These are phyloP conservation scores for Funneliformis geosporum DNA, from an alignment of 192 early-diverging fungal species.

Conservation along the genomic window DNA sequence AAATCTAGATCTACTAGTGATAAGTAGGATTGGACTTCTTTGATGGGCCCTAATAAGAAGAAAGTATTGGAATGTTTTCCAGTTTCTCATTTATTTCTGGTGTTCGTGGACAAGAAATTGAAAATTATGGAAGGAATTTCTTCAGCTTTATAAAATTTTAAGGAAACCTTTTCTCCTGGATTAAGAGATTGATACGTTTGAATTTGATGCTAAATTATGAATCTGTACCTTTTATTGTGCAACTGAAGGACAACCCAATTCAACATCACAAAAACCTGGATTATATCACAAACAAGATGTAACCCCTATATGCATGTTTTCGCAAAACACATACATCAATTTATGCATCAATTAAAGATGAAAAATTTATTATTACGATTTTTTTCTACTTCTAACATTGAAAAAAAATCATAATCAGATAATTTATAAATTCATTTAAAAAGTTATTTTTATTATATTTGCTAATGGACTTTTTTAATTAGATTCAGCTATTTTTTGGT, in stretches of 20 bases:
- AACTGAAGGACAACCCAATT: not conserved
- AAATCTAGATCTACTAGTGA: not conserved
- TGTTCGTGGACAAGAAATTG: no score
- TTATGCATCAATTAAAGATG: not conserved
- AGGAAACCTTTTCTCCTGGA: not conserved
- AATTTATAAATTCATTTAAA: not conserved
- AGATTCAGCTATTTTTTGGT: not conserved
- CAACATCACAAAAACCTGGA: not conserved
- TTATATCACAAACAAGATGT: not conserved
- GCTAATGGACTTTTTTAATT: not conserved
- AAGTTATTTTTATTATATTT: not conserved
- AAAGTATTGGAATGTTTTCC: no score
- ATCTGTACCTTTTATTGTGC: not conserved
- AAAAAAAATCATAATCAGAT: not conserved
- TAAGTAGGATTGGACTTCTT: not conserved
- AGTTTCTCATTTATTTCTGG: no score
- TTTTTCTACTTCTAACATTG: no score
- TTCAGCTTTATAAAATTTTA: not conserved
- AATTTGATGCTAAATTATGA: not conserved
- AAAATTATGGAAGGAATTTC: not conserved
- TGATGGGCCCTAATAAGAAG: not conserved
- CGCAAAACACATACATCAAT: not conserved
- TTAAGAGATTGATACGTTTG: not conserved
- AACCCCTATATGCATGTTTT: not conserved
- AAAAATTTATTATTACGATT: not conserved